Evolutionary conservation across 306 rosid species (phyloP), one percentile per base, ranked within the genome.

Genomic region (Casuarina equisetifolia): DNA sequence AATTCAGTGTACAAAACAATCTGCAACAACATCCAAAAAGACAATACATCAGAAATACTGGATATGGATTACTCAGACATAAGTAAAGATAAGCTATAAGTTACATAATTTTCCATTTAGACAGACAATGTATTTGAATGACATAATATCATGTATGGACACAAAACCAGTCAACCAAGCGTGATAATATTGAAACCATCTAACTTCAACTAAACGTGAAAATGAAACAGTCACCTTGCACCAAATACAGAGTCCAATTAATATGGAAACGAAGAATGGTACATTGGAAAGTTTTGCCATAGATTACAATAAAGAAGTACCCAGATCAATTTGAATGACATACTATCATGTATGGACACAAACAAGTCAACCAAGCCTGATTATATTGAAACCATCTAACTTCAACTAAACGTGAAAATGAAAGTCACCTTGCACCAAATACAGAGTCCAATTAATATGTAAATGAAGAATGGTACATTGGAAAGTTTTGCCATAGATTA

Each of bases 1-100:
- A 93, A 80, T 81, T 91, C 97, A 32, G 73, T 62, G 68, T 93
- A 93, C 79, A 93, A 72, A 70, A 87, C 9, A 74, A 93, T 86
- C 98, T 93, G 97, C 87, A 82, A 75, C 80, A 70, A 69, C 43
- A 78, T 54, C n/a, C 74, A 72, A 76, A 79, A 46, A 49, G 39
- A n/a, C 19, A 78, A 20, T 46, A 78, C 19, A 85, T 86, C 71
- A 78, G 79, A 76, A 50, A 40, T 32, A 15, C 6, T 48, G 76
- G 19, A 77, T 55, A 50, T 15, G 74, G 79, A 72, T 2, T 17
- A 54, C 19, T 43, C 64, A 39, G 57, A 76, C 45, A 50, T 58
- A 7, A 36, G 51, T 42, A 32, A 58, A 59, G 32, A 44, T 66
- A n/a, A 63, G 44, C n/a, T 42, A 58, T 44, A 2, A 48, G 54